Percentiles rank a stretch among this genome's conserved stretches.
phyloP scores from a whole-genome alignment of 2,329 filamentous ascomycete genomes.

The Xylariaceae sp. region DNA sequence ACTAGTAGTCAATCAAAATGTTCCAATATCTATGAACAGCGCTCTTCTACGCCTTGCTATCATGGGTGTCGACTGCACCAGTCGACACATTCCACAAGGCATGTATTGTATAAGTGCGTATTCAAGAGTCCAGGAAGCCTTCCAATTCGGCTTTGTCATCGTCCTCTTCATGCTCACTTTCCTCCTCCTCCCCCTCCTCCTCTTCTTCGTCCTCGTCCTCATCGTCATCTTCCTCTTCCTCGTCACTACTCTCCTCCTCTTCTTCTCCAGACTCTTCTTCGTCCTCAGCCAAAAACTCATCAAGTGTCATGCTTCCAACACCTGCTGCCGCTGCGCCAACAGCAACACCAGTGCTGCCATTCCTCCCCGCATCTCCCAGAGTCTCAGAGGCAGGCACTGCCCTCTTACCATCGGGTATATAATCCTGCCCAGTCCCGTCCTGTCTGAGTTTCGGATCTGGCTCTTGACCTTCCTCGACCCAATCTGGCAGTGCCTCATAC shows the following conservation, averaged over 20 bases:
- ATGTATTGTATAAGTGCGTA: constrained; percentile 7
- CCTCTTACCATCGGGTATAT: constrained; percentile 41
- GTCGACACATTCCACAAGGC: background rate
- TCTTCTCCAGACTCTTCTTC: constrained; percentile 51
- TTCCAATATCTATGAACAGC: too few species aligned
- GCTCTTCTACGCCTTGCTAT: background rate
- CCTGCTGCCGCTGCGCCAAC: constrained; percentile 26
- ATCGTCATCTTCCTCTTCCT: constrained; percentile 42
- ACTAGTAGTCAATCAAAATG: background rate
- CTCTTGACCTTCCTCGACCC: constrained; percentile 78
- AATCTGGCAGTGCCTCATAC: constrained; percentile 77
- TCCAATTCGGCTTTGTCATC: constrained; percentile 43
- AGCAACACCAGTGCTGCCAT: constrained; percentile 42
- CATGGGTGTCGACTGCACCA: background rate
- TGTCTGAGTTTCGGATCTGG: constrained; percentile 69
- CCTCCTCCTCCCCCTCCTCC: constrained; percentile 33
- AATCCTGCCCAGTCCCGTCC: constrained; percentile 34
- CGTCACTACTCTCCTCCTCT: constrained; percentile 47
- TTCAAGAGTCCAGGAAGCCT: constrained; percentile 35
- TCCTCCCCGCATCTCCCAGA: constrained; percentile 55
- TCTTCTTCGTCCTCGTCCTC: constrained; percentile 44
- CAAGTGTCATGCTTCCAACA: constrained; percentile 72
- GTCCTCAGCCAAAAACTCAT: constrained; percentile 84
- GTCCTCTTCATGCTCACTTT: constrained; percentile 36
- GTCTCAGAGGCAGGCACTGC: constrained; percentile 59